Conservation (phyloP, 129 eudicot species). For the Chrysanthemum lavandulifolium region DNA sequence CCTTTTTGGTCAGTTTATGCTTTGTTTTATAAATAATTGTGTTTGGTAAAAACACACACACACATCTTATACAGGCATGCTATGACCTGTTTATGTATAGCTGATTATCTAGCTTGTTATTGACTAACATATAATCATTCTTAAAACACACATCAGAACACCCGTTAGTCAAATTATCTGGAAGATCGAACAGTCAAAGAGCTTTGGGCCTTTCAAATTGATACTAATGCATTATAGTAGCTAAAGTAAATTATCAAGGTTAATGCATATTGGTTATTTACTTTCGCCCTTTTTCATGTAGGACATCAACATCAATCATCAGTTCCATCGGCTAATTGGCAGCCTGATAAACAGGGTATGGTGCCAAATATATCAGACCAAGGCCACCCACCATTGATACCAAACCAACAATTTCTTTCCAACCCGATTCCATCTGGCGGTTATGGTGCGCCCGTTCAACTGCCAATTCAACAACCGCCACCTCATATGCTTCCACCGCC, state of each 20-base stretch:
- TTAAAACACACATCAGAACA: no score
- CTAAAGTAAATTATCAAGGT: background rate
- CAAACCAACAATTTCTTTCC: background rate
- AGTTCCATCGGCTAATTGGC: conserved; percentile 34
- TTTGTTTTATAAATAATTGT: no score
- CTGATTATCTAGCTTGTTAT: no score
- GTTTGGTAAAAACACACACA: background rate
- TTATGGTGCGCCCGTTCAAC: conserved; percentile 44
- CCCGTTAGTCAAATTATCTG: no score
- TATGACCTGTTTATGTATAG: no score
- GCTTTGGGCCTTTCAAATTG: no score
- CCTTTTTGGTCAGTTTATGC: no score
- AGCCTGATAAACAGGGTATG: conserved; percentile 50
- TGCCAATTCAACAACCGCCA: conserved; percentile 43
- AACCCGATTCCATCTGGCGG: conserved; percentile 37
- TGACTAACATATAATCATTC: no score
- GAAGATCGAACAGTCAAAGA: no score
- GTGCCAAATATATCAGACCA: conserved; percentile 44
- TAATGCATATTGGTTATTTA: background rate
- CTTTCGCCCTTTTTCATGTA: conserved; percentile 9
- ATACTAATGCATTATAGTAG: no score
- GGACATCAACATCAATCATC: conserved; percentile 48
- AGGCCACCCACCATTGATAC: conserved; percentile 45
- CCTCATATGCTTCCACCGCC: conserved; percentile 40
- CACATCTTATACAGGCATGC: background rate